Base-by-base conservation (phyloP, 129 eudicot genomes). In the Scalesia atractyloides region DNA sequence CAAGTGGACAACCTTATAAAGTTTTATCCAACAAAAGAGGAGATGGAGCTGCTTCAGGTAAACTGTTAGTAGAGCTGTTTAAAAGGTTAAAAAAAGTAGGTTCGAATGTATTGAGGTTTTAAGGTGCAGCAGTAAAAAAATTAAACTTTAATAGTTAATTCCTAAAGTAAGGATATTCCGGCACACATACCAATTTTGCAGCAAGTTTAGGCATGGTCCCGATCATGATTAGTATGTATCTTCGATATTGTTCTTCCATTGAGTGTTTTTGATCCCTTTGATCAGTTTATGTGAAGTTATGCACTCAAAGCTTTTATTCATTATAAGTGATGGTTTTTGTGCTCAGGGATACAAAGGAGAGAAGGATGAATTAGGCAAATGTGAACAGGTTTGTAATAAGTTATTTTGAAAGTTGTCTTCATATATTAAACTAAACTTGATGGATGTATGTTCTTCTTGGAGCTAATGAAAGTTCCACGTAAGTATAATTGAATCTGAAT, bases 21-120 rank as follows among this genome's bases (percentile, higher is more conserved):
- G 79, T 93, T 93, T 73, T 93, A 96, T 80, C 96, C 98, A 43
- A 87, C 98, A 7, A 93, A 89, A 69, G 98, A 93, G 80, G 98
- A 93, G 75, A 87, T 87, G 87, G 98, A 93, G 56, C 18, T 84
- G 65, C 88, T 93, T 16, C 89, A 93, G 98, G 96, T 93, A 68
- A 53, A 10, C 19, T 62, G 22, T 65, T 56, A 54, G 16, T 64
- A 64, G 36, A 58, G 47, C 33, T 47, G 30, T 46, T 68, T 74
- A 69, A 16, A 64, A 62, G 43, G 54, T 26, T 53, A 47, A n/a
- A 61, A 60, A 17, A 4, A 4, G 54, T 49, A 41, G 46, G 46
- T 41, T 41, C 0, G 46, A 41, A 7, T 41, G 46, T 7, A 41
- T 41, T 2, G 9, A 41, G 1, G 8, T 41, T 41, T 41, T 41